Percentiles rank a stretch among this genome's conserved stretches.
These are phyloP conservation scores for Hortiboletus campestris DNA, from an alignment of 768 basidiomycete species.

Conservation along the genomic window DNA sequence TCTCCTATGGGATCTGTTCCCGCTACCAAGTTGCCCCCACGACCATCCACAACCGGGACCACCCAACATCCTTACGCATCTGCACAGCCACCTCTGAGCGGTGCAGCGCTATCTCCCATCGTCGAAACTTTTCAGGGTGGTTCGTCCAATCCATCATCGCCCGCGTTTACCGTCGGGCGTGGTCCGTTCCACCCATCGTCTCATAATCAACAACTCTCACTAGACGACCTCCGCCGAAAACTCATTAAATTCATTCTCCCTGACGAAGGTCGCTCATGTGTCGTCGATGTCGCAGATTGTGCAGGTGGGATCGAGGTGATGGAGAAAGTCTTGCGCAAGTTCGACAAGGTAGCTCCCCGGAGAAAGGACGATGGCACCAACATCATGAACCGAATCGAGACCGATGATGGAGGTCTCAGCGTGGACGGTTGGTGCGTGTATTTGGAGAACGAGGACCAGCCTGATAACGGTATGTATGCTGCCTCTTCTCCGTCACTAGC, in stretches of 20 bases:
- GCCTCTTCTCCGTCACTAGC: background rate
- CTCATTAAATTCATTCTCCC: conserved; percentile 86
- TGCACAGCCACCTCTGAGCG: conserved; percentile 41
- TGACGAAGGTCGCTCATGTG: conserved; percentile 74
- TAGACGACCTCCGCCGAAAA: conserved; percentile 80
- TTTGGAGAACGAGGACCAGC: conserved; percentile 56
- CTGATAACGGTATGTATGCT: conserved; percentile 46
- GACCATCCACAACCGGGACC: conserved; percentile 43
- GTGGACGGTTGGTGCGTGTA: conserved; percentile 92
- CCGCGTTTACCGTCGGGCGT: conserved; percentile 55
- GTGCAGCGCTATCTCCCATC: conserved; percentile 66
- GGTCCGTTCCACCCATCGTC: conserved; percentile 55
- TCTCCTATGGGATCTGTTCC: conserved; percentile 37
- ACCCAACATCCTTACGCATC: conserved; percentile 60
- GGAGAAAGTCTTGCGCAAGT: conserved; percentile 87
- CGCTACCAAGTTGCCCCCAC: conserved; percentile 42
- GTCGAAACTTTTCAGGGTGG: conserved; percentile 53
- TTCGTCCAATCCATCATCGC: conserved; percentile 44
- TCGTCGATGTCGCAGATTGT: conserved; percentile 81
- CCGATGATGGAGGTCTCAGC: conserved; percentile 69
- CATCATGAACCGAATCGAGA: conserved; percentile 55
- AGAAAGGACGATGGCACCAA: conserved; percentile 43
- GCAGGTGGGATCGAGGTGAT: conserved; percentile 82
- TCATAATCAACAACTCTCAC: conserved; percentile 45
- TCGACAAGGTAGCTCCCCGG: conserved; percentile 58